These are phyloP conservation scores for Boletus subparvulus DNA, from an alignment of 768 basidiomycete genomes.

Conservation along the genomic window DNA sequence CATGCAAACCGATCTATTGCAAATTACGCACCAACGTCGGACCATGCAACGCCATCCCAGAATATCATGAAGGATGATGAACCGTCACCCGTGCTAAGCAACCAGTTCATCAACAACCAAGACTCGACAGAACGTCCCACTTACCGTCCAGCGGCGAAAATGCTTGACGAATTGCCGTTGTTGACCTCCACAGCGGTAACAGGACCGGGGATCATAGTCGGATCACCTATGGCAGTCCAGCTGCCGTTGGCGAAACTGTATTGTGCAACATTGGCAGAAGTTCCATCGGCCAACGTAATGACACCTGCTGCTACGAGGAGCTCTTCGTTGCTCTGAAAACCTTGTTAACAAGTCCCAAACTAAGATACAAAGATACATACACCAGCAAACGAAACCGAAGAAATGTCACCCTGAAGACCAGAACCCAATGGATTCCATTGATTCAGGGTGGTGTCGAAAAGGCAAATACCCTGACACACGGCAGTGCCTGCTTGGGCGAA, in stretches of 20 bases:
- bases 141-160: slow-evolving; percentile 89
- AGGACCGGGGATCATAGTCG: slow-evolving; percentile 75
- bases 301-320: slow-evolving; percentile 78
- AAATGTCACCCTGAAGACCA: slow-evolving; percentile 80
- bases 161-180: slow-evolving; percentile 71
- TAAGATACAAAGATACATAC: slow-evolving; percentile 43
- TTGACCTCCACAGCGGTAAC: slow-evolving; percentile 89
- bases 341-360: slow-evolving; percentile 5
- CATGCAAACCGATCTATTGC: not conserved
- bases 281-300: slow-evolving; percentile 63
- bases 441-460: slow-evolving; percentile 61
- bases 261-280: slow-evolving; percentile 67
- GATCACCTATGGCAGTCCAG: slow-evolving; percentile 69
- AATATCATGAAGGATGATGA: slow-evolving; percentile 70
- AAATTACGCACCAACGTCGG: slow-evolving; percentile 50
- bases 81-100: slow-evolving; percentile 52
- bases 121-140: slow-evolving; percentile 24
- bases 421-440: slow-evolving; percentile 81
- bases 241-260: slow-evolving; percentile 70
- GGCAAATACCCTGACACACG: slow-evolving; percentile 75
- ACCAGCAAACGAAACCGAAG: slow-evolving; percentile 77
- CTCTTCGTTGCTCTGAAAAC: slow-evolving; percentile 58
- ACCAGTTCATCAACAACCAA: not conserved
- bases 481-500: slow-evolving; percentile 78
- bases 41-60: slow-evolving; percentile 86